Percentiles rank a stretch among this genome's conserved stretches.
These are phyloP conservation scores for Leccinum cinnamomeum DNA, from an alignment of 1,284 basidiomycete species.

Conservation along the genomic window DNA sequence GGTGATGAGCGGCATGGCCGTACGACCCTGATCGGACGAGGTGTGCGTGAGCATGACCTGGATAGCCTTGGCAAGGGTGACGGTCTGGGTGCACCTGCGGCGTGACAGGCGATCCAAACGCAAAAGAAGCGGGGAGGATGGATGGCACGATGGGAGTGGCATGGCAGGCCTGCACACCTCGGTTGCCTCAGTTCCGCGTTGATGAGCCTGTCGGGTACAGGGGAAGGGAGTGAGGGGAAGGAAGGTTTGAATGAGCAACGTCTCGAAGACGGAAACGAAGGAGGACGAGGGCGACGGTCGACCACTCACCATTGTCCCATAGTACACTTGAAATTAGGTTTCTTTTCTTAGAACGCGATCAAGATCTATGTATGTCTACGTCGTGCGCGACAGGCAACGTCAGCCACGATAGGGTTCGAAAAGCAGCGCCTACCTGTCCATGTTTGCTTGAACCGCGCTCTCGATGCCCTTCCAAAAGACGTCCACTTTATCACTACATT, in stretches of 20 bases:
- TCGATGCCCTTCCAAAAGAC: constrained; percentile 75
- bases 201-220: constrained; percentile 55
- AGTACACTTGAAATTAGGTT: constrained; percentile 67
- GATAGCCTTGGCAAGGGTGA: constrained; percentile 60
- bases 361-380: constrained; percentile 43
- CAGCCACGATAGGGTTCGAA: not conserved
- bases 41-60: constrained; percentile 70
- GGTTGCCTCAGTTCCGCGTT: constrained; percentile 73
- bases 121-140: not conserved
- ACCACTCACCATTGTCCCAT: constrained; percentile 74
- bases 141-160: no score
- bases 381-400: not conserved
- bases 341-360: constrained; percentile 73
- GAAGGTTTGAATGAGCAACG: not conserved
- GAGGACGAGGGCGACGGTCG: not conserved
- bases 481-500: constrained; percentile 72
- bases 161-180: constrained; percentile 42
- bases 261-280: constrained; percentile 4
- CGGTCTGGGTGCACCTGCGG: constrained; percentile 45
- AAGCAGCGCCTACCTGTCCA: constrained; percentile 55
- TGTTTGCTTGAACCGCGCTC: constrained; percentile 55
- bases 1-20: constrained; percentile 71
- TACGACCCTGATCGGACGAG: constrained; percentile 69
- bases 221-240: constrained; percentile 30
- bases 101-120: not conserved